A percentile compares a stretch with the other conserved stretches of the same genome.
These are phyloP conservation scores for Yarrowia hollandica DNA, from an alignment of 805 yeast species.

Conservation along the genomic window DNA sequence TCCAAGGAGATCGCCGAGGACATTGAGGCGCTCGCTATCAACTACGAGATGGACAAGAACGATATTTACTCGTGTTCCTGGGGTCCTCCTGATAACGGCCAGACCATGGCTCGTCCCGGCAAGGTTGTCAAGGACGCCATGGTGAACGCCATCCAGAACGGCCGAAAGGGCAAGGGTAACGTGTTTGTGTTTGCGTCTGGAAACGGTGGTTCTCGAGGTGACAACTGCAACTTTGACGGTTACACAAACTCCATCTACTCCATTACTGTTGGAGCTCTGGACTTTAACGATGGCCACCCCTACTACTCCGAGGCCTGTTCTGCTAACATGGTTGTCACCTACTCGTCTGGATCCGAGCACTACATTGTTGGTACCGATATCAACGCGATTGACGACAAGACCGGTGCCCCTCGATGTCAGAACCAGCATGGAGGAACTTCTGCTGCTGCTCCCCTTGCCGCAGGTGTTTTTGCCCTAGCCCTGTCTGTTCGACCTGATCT, in stretches of 20 bases:
- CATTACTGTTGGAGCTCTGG: slow-evolving; percentile 92
- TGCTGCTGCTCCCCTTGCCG: slow-evolving; percentile 98
- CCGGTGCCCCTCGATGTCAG: slow-evolving; percentile 52
- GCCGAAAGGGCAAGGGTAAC: slow-evolving; percentile 78
- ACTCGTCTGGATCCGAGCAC: slow-evolving; percentile 87
- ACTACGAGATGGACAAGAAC: slow-evolving; percentile 75
- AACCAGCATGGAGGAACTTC: slow-evolving; percentile 91
- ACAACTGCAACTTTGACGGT: slow-evolving; percentile 95
- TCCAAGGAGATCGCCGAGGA: slow-evolving; percentile 77
- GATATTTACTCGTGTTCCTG: slow-evolving; percentile 97
- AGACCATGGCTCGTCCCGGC: slow-evolving; percentile 82
- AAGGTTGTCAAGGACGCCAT: slow-evolving; percentile 75
- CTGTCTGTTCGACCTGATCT: slow-evolving; percentile 80
- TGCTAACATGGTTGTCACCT: slow-evolving; percentile 92
- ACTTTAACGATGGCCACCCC: slow-evolving; percentile 83
- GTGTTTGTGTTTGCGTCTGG: slow-evolving; percentile 95
- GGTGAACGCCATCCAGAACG: slow-evolving; percentile 78
- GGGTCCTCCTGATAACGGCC: slow-evolving; percentile 97
- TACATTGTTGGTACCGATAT: slow-evolving; percentile 87
- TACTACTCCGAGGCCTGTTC: slow-evolving; percentile 89
- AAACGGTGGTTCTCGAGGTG: slow-evolving; percentile 80
- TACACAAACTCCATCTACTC: slow-evolving; percentile 95
- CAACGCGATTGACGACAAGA: slow-evolving; percentile 41
- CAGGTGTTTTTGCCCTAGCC: slow-evolving; percentile 87
- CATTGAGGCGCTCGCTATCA: slow-evolving; percentile 88